Conservation (phyloP, 805 yeast species). For the Kodamaea laetipori region DNA sequence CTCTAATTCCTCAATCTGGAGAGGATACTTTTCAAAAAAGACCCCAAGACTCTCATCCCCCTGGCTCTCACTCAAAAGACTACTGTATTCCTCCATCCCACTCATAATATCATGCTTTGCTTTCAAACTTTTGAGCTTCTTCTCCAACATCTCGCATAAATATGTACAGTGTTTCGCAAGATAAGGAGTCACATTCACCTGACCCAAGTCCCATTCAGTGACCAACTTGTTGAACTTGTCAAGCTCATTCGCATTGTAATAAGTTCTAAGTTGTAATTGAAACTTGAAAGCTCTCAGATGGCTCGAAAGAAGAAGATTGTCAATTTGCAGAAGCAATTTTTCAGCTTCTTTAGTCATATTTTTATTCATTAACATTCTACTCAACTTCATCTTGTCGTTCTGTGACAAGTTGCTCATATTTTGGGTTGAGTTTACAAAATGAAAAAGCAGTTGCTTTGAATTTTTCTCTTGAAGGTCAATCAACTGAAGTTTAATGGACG, state of each 20-base stretch:
- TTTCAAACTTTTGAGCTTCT: conserved; percentile 17
- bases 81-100: not conserved
- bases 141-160: conserved; percentile 29
- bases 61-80: not conserved
- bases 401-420: conserved; percentile 20
- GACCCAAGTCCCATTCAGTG: conserved; percentile 35
- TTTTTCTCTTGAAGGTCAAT: conserved; percentile 21
- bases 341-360: conserved; percentile 27
- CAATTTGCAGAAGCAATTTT: conserved; percentile 25
- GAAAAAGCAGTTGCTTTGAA: conserved; percentile 19
- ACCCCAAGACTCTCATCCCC: conserved; percentile 1
- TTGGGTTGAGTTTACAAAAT: conserved; percentile 18
- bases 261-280: conserved; percentile 27
- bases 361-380: conserved; percentile 34
- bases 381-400: conserved; percentile 31
- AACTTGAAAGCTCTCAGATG: conserved; percentile 29
- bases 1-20: conserved; percentile 10
- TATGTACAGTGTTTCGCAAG: conserved; percentile 33
- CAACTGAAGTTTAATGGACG: conserved; percentile 19
- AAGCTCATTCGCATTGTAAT: conserved; percentile 22
- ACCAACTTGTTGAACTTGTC: conserved; percentile 21
- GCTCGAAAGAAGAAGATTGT: conserved; percentile 27
- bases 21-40: conserved; percentile 3
- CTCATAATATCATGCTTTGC: conserved; percentile 7
- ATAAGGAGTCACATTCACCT: conserved; percentile 34